Percentiles rank a stretch among this genome's conserved stretches.
Conservation (phyloP, 371 early-diverging fungal genomes). For the Sporodiniella umbellata region DNA sequence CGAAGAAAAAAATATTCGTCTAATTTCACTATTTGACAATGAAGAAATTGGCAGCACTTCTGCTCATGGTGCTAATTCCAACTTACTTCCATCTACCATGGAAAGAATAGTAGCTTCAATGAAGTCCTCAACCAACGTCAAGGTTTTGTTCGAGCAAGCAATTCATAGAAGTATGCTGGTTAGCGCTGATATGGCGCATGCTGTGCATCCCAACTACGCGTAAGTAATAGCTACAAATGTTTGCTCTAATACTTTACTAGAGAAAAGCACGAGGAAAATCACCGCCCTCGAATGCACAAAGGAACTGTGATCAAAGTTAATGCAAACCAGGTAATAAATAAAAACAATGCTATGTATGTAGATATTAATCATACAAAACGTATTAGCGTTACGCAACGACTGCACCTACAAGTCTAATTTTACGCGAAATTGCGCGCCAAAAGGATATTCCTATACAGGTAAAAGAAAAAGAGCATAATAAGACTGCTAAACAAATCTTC, state of each 20-base stretch:
- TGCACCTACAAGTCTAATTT: slow-evolving; percentile 72
- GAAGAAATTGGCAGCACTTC: slow-evolving; percentile 94
- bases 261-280: slow-evolving; percentile 85
- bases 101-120: slow-evolving; percentile 49
- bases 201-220: slow-evolving; percentile 85
- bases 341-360: background rate
- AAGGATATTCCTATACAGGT: slow-evolving; percentile 73
- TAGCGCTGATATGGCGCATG: slow-evolving; percentile 93
- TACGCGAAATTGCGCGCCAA: slow-evolving; percentile 72
- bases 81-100: slow-evolving; percentile 70
- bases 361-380: background rate
- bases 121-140: slow-evolving; percentile 14
- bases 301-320: slow-evolving; percentile 95
- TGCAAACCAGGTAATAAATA: slow-evolving; percentile 73
- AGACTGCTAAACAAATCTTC: background rate
- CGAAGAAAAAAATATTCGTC: slow-evolving; percentile 71
- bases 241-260: background rate
- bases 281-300: slow-evolving; percentile 85
- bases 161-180: slow-evolving; percentile 81
- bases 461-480: background rate
- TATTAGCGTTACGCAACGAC: slow-evolving; percentile 86
- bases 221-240: slow-evolving; percentile 6
- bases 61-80: slow-evolving; percentile 91
- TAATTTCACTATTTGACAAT: slow-evolving; percentile 91
- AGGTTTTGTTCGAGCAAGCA: slow-evolving; percentile 70